Conservation (phyloP, 805 yeast species). For the Tetrapisispora arboricola region DNA sequence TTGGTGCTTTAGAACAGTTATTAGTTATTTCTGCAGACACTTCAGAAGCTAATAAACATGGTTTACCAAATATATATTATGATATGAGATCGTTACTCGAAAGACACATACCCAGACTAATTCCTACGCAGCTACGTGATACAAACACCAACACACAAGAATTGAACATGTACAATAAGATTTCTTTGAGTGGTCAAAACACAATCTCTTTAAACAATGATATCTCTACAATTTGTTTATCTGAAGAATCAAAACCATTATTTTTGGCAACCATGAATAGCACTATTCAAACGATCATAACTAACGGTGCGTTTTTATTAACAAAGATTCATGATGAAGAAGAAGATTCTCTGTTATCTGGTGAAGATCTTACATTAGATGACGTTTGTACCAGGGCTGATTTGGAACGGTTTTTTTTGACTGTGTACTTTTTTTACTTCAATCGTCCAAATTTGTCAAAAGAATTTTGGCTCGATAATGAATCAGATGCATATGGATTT, state of each 20-base stretch:
- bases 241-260: conserved; percentile 21
- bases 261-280: conserved; percentile 37
- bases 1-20: conserved; percentile 64
- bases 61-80: conserved; percentile 42
- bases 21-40: conserved; percentile 54
- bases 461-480: conserved; percentile 59
- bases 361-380: conserved; percentile 46
- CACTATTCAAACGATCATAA: conserved; percentile 46
- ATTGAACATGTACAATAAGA: not conserved
- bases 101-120: conserved; percentile 49
- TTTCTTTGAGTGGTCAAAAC: not conserved
- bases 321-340: conserved; percentile 63
- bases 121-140: conserved; percentile 44
- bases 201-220: too few species aligned
- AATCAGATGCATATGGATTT: conserved; percentile 65
- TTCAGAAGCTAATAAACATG: conserved; percentile 26
- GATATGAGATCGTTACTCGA: conserved; percentile 60
- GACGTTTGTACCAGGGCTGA: conserved; percentile 68
- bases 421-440: conserved; percentile 59
- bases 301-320: conserved; percentile 54
- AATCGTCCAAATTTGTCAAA: conserved; percentile 48
- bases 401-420: conserved; percentile 74
- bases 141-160: conserved; percentile 21
- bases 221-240: conserved; percentile 8
- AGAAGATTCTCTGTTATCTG: conserved; percentile 58